Evolutionary conservation across 495 filamentous ascomycete genomes (phyloP).

Genomic region (Cairneyella variabilis): DNA sequence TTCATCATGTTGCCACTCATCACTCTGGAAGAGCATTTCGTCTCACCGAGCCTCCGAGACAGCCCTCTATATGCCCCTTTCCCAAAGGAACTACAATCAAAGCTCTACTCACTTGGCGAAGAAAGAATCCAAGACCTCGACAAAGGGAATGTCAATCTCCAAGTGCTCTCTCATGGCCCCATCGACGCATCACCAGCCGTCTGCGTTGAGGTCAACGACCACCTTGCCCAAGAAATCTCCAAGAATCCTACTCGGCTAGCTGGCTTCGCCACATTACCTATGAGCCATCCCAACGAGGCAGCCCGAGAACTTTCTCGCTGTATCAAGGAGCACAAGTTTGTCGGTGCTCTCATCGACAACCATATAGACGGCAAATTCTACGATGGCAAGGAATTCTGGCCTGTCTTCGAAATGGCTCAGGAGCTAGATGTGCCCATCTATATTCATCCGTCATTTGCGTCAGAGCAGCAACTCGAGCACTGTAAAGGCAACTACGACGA

Average conservation of each 20-base stretch:
- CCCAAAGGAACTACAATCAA: conserved; percentile 23
- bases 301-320: conserved; percentile 48
- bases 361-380: conserved; percentile 38
- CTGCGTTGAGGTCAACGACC: conserved; percentile 47
- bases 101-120: conserved; percentile 28
- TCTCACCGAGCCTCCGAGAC: conserved; percentile 32
- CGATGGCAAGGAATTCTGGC: conserved; percentile 36
- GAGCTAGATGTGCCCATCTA: conserved; percentile 56
- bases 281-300: conserved; percentile 37
- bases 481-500: conserved; percentile 37
- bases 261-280: conserved; percentile 52
- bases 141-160: conserved; percentile 43
- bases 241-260: conserved; percentile 44
- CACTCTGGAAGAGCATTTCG: conserved; percentile 59
- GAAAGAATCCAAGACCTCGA: conserved; percentile 50
- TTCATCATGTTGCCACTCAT: conserved; percentile 41
- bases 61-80: conserved; percentile 29
- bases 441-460: conserved; percentile 51
- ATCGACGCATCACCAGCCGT: conserved; percentile 25
- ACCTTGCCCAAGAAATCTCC: conserved; percentile 43
- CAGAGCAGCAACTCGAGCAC: conserved; percentile 46
- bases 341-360: conserved; percentile 56
- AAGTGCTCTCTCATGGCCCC: conserved; percentile 53
- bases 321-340: conserved; percentile 42
- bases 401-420: conserved; percentile 45